Evolutionary conservation across 1,139 yeast genomes (phyloP), one percentile per base, ranked within the genome.

Genomic region (Protomyces gravidus): DNA sequence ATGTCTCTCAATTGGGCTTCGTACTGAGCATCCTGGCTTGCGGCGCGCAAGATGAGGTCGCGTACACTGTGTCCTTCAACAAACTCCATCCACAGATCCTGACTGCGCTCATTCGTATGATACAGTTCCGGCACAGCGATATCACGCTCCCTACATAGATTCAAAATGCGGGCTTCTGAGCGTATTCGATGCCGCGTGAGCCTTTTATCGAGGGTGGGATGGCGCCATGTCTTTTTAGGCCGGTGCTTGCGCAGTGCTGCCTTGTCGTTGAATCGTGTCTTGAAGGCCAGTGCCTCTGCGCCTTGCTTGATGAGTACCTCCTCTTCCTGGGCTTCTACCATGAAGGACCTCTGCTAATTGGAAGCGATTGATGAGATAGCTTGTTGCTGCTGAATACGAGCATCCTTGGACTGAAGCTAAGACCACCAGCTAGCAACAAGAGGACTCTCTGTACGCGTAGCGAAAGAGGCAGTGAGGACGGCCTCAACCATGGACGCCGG

Each of bases 241-340:
- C 99, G 78, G 70, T 80, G 90, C 70, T 94, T 94, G 65, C 89
- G 78, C 53, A 92, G 83, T 60, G 63, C 13, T 17, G 78, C 75
- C 33, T 78, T 68, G 68, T 85, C 89, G 39, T 15, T 19, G 30
- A 71, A 70, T 0, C 70, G 62, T 0, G 94, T 80, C 32, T 76
- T 72, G 70, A 86, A 88, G 1, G 89, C 92, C 23, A 88, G 77
- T 0, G 97, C 96, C 69, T 90, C 97, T 0, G 97, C 97, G n/a
- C 97, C 97, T 69, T 90, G 97, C 0, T 96, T 86, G 1, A 88
- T 75, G 46, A 83, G 76, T 1, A 71, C 68, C 11, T 84, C 46
- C 2, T 62, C 63, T 6, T 30, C 9, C n/a, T 30, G 36, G 11
- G 21, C 42, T 17, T 15, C 17, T 17, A 23, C 42, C 42, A 36